Conservation (phyloP, 1,139 yeast genomes). For the Lizanozyma gosingica region DNA sequence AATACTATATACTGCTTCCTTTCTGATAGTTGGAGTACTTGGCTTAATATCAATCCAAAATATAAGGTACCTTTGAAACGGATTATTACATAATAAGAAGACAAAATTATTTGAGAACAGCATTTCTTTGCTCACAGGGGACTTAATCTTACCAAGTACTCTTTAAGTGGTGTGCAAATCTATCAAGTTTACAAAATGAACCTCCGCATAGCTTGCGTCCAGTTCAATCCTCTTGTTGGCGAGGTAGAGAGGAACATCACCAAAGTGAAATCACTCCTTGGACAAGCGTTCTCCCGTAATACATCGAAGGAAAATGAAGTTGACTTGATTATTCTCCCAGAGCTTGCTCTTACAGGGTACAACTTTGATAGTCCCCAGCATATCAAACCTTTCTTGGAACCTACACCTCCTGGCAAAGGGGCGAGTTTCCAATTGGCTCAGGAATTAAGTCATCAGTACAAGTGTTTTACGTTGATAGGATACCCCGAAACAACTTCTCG, state of each 20-base stretch:
- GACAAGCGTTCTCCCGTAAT: constrained; percentile 11
- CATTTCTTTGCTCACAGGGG: no score
- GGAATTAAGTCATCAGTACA: constrained; percentile 37
- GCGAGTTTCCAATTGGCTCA: constrained; percentile 50
- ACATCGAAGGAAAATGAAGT: constrained; percentile 16
- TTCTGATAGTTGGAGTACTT: no score
- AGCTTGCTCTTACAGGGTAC: constrained; percentile 80
- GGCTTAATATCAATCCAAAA: no score
- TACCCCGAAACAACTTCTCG: constrained; percentile 53
- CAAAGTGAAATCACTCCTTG: constrained; percentile 36
- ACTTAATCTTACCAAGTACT: no score
- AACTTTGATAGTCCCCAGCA: constrained; percentile 45
- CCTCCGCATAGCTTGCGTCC: constrained; percentile 56
- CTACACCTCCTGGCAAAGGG: constrained; percentile 21
- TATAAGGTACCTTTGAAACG: no score
- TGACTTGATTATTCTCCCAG: constrained; percentile 72
- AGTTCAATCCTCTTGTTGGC: constrained; percentile 60
- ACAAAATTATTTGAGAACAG: no score
- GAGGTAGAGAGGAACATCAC: constrained; percentile 44
- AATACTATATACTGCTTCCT: no score
- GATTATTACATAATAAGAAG: no score
- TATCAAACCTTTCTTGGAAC: constrained; percentile 56
- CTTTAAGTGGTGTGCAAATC: no score
- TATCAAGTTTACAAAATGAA: no score
- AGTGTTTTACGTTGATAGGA: constrained; percentile 72